Conservation (phyloP, 2,329 filamentous ascomycete species). For the Talaromyces rugulosus region DNA sequence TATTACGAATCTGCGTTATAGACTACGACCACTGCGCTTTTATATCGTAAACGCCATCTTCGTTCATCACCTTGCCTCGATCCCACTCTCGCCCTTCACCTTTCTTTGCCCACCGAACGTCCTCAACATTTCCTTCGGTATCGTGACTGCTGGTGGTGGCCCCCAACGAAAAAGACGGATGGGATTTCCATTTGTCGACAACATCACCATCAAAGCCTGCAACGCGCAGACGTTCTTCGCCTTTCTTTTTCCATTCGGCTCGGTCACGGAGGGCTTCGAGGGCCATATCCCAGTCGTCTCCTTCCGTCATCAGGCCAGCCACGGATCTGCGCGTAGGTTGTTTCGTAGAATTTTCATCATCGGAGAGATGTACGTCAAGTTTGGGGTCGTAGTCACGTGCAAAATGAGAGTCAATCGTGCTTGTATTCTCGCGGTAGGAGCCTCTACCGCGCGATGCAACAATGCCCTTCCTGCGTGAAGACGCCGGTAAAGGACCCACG, state of each 20-base stretch:
- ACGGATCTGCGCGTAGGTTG: slow-evolving; percentile 39
- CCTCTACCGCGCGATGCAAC: slow-evolving; percentile 67
- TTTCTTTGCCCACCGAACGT: slow-evolving; percentile 67
- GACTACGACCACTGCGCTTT: slow-evolving; percentile 44
- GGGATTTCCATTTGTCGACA: slow-evolving; percentile 67
- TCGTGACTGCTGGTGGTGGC: slow-evolving; percentile 5
- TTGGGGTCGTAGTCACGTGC: slow-evolving; percentile 59
- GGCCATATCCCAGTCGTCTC: slow-evolving; percentile 73
- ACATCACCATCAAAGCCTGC: slow-evolving; percentile 76
- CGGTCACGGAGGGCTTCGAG: slow-evolving; percentile 75
- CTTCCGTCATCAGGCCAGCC: slow-evolving; percentile 42
- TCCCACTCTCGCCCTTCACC: slow-evolving; percentile 68
- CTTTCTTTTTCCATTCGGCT: slow-evolving; percentile 70
- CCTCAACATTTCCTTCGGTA: slow-evolving; percentile 54
- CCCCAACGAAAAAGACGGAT: slow-evolving; percentile 48
- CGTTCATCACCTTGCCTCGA: slow-evolving; percentile 57
- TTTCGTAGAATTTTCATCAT: slow-evolving; percentile 57
- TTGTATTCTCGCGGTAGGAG: slow-evolving; percentile 51
- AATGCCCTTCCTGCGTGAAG: slow-evolving; percentile 32
- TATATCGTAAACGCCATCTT: slow-evolving; percentile 51
- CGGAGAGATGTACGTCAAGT: slow-evolving; percentile 35
- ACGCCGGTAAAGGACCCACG: slow-evolving; percentile 66
- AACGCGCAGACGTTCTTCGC: slow-evolving; percentile 68
- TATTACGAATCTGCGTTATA: background rate
- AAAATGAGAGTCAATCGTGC: slow-evolving; percentile 77